These are phyloP conservation scores for Neoboletus magnificus DNA, from an alignment of 768 basidiomycete species.

Conservation along the genomic window DNA sequence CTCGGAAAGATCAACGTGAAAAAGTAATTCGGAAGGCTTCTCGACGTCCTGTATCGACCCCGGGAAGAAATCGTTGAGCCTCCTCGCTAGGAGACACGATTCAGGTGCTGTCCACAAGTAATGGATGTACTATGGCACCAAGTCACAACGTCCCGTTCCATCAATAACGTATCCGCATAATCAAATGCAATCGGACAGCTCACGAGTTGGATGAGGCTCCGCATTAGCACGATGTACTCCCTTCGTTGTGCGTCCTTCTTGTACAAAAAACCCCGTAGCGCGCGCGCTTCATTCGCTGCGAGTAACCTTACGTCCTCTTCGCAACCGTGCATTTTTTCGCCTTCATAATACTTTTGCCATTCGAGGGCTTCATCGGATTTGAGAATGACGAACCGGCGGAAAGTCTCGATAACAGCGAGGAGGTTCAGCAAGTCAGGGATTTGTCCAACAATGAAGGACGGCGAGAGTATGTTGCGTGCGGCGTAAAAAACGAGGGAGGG, in stretches of 20 bases:
- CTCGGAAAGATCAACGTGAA: conserved; percentile 24
- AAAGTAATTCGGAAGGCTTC: conserved; percentile 18
- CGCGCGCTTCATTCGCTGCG: conserved; percentile 13
- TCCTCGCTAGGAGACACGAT: conserved; percentile 18
- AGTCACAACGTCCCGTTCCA: background rate
- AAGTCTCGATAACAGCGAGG: conserved; percentile 21
- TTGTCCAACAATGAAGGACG: conserved; percentile 30
- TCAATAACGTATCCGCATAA: background rate
- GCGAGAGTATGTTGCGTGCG: conserved; percentile 28
- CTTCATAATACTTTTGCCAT: conserved; percentile 26
- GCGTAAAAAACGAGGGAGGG: conserved; percentile 25
- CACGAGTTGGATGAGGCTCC: conserved; percentile 22
- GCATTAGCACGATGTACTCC: conserved; percentile 24
- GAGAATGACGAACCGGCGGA: conserved; percentile 17
- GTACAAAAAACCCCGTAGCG: conserved; percentile 9
- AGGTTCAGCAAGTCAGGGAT: conserved; percentile 29
- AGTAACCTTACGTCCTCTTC: conserved; percentile 18
- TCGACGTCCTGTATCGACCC: conserved; percentile 16
- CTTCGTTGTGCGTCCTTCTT: conserved; percentile 14
- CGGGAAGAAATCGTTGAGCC: conserved; percentile 29
- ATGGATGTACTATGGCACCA: conserved; percentile 23
- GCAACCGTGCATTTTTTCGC: background rate
- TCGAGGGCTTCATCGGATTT: conserved; percentile 20
- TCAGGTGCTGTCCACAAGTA: conserved; percentile 29
- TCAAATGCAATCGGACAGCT: background rate